Percentiles rank a stretch among this genome's conserved stretches.
phyloP scores from a whole-genome alignment of 495 filamentous ascomycete species.

The Xylaria longipes region DNA sequence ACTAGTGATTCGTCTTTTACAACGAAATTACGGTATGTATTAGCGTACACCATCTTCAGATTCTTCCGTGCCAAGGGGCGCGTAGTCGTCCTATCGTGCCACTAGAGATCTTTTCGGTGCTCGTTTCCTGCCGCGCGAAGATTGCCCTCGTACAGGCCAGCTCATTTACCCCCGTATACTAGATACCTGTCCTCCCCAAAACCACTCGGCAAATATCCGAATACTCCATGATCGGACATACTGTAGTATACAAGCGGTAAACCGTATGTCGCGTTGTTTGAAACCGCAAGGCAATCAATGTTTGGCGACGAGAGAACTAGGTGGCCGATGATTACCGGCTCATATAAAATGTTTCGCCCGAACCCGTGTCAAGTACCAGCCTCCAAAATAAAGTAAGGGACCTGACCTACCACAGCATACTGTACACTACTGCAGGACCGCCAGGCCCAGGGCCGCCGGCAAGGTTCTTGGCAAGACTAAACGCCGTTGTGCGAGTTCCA shows the following conservation, averaged over 20 bases:
- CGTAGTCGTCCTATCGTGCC: background rate
- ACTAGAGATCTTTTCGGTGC: background rate
- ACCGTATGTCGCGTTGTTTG: background rate
- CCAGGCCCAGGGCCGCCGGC: background rate
- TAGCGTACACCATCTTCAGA: background rate
- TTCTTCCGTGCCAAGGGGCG: background rate
- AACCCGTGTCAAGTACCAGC: background rate
- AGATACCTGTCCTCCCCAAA: background rate
- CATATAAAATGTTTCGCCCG: constrained; percentile 15
- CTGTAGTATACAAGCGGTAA: background rate
- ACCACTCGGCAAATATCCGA: constrained; percentile 3
- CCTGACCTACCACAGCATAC: background rate
- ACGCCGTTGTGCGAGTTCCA: background rate
- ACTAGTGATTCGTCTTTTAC: background rate
- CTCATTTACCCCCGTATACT: background rate
- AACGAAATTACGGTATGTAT: constrained; percentile 5
- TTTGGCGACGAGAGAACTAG: background rate
- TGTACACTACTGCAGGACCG: constrained; percentile 14
- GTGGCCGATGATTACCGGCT: background rate
- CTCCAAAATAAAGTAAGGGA: background rate
- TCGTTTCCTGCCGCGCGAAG: background rate
- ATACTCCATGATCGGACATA: background rate
- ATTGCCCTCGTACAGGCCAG: background rate
- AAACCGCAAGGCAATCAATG: background rate
- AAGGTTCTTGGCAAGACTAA: constrained; percentile 2